Base-by-base conservation (phyloP, 306 rosid species). In the Cajanus cajan region DNA sequence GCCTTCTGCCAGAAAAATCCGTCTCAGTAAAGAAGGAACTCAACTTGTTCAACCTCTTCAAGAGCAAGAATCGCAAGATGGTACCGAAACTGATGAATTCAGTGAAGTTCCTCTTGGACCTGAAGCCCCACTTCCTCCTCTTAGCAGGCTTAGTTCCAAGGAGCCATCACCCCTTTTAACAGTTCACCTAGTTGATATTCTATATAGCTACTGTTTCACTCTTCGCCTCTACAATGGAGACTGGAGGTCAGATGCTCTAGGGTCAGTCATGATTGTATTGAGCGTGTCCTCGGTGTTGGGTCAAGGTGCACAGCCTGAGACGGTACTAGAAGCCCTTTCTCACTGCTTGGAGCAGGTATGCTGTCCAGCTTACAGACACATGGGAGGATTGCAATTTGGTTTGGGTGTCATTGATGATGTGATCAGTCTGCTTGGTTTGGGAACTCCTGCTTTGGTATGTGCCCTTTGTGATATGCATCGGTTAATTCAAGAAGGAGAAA, bases 221-320 rank as follows among this genome's bases (percentile, higher is more conserved):
- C 93, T 91, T 62, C 97, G 92, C 48, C 89, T 95, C 15, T 93
- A 92, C 86, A 95, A 91, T 7, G 98, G 98, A 62, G 97, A 95
- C 16, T 89, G 98, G 96, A 83, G 79, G 73, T 90, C 97, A 8
- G 94, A 92, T 71, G 84, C 97, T 7, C 21, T 82, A 50, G 92
- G 97, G 47, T 90, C 98, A 18, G 88, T 85, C 62, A 68, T 83
- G 87, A 94, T 84, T 34, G 83, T 87, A 73, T 81, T 95, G 78
- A 90, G 90, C 3, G 76, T 92, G 62, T 95, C 98, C 50, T 88
- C 88, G 15, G 94, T 92, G 44, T 85, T 91, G 85, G 97, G 94
- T 45, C 92, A 86, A 81, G 91, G 86, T 15, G 82, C 84, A 59
- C 91, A 87, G 41, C 96, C 94, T 4, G 94, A 82, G 82, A 88